Percentiles rank a stretch among this genome's conserved stretches.
Conservation (phyloP, 345 rosid genomes). For the Pelargonium nanum region DNA sequence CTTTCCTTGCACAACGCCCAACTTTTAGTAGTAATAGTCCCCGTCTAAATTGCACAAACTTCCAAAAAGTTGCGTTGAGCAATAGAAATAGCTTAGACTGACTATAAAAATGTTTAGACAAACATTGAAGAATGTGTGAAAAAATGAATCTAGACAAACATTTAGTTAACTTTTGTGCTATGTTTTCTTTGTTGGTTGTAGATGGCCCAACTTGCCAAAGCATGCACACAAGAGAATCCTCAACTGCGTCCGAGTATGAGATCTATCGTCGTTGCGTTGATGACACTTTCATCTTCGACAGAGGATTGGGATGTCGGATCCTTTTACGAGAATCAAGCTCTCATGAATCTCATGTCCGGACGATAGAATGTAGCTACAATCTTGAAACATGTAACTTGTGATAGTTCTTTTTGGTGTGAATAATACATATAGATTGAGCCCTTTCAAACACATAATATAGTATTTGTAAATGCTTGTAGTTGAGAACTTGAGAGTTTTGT, state of each 20-base stretch:
- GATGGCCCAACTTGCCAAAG: slow-evolving; percentile 89
- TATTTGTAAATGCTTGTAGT: slow-evolving; percentile 4
- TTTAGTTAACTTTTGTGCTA: too few relatives aligned
- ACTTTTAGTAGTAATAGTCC: too few relatives aligned
- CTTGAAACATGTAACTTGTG: background rate
- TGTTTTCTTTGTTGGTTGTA: slow-evolving; percentile 18
- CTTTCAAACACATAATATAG: background rate
- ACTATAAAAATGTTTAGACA: background rate
- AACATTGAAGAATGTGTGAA: too few relatives aligned
- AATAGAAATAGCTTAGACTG: too few relatives aligned
- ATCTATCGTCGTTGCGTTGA: slow-evolving; percentile 76
- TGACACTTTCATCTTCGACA: slow-evolving; percentile 69
- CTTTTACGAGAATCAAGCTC: slow-evolving; percentile 57
- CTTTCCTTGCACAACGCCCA: too few relatives aligned
- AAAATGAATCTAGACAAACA: too few relatives aligned
- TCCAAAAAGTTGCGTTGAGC: too few relatives aligned
- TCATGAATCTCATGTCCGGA: slow-evolving; percentile 75
- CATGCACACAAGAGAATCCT: slow-evolving; percentile 75
- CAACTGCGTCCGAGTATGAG: slow-evolving; percentile 81
- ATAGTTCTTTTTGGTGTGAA: slow-evolving; percentile 2
- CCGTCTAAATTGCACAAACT: too few relatives aligned
- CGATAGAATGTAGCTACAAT: slow-evolving; percentile 20
- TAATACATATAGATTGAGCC: background rate
- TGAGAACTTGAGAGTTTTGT: background rate
- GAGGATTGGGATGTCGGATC: slow-evolving; percentile 76